Conservation (phyloP, 139 green algal species). For the Coelastrella sp. region DNA sequence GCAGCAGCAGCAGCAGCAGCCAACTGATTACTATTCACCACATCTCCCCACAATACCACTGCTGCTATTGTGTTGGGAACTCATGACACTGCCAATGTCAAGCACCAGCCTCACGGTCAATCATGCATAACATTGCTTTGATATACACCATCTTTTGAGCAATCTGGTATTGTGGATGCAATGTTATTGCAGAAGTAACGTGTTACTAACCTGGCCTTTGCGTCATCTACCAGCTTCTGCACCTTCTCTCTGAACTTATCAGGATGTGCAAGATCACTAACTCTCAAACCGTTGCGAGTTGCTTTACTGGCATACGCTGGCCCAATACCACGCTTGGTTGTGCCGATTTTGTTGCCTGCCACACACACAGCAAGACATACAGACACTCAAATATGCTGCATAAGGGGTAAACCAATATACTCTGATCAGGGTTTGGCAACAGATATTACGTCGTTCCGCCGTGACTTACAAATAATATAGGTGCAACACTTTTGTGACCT, state of each 20-base stretch:
- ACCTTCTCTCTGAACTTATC: constrained; percentile 82
- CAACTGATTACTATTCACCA: neutral
- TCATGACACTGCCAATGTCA: no score
- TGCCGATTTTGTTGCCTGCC: constrained; percentile 94
- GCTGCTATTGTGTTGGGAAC: no score
- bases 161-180: no score
- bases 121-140: no score
- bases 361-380: neutral
- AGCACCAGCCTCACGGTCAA: no score
- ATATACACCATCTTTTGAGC: no score
- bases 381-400: no score
- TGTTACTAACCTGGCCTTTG: constrained; percentile 25
- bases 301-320: constrained; percentile 96
- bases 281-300: constrained; percentile 94
- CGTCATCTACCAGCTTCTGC: constrained; percentile 66
- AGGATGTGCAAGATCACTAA: constrained; percentile 86
- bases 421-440: no score
- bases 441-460: no score
- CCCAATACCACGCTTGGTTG: constrained; percentile 98
- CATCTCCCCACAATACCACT: no score
- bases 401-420: no score
- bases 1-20: constrained; percentile 23
- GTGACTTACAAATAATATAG: no score
- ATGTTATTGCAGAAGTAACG: neutral
- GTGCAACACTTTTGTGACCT: constrained; percentile 95